Base-by-base conservation (phyloP, 2,329 filamentous ascomycete species). In the Diaporthe nobilis region DNA sequence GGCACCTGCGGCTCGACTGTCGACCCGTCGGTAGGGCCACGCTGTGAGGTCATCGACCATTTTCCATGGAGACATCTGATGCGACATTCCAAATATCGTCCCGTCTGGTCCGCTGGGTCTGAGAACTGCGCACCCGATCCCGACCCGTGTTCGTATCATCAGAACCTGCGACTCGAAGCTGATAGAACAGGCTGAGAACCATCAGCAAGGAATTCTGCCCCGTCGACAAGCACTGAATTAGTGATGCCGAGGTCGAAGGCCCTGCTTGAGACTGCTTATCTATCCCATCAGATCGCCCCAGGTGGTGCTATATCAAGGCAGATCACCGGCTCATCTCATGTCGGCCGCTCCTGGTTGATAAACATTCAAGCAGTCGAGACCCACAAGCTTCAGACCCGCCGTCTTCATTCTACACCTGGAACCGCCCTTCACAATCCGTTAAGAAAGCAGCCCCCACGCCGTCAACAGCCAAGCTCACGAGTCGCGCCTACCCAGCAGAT, bases 311-410 rank as follows among this genome's bases (percentile, higher is more conserved):
- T 55, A 65, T 55, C 60, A 55, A 65, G 47, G 47, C 58, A 65
- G 28, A 53, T 65, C 58, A 73, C 31, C 39, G 42, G 47, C 65
- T 68, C 44, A 39, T 44, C 70, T 60, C 55, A 39, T 68, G 47
- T 28, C 34, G 47, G 65, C 25, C 47, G 31, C 65, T 53, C 65
- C 31, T 68, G 31, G 65, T 42, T 20, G 47, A 53, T 51, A n/a
- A 68, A 53, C 47, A 9, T 37, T 39, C 65, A 53, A 68, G 47
- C 65, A 25, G 20, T 39, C 65, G 34, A 53, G 65, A 68, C 65
- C 65, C 65, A 53, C 65, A 63, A 3, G 57, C 71, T 17, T 63
- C 71, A 73, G 71, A 25, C 49, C 57, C 71, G 71, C 58, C 71
- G 22, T 44, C 47, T 55, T 65, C 71, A 55, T 22, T 42, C 42